Evolutionary conservation across 2,329 filamentous ascomycete species (phyloP), one percentile per base, ranked within the genome.

Genomic region (Magnaporthiopsis incrustans): DNA sequence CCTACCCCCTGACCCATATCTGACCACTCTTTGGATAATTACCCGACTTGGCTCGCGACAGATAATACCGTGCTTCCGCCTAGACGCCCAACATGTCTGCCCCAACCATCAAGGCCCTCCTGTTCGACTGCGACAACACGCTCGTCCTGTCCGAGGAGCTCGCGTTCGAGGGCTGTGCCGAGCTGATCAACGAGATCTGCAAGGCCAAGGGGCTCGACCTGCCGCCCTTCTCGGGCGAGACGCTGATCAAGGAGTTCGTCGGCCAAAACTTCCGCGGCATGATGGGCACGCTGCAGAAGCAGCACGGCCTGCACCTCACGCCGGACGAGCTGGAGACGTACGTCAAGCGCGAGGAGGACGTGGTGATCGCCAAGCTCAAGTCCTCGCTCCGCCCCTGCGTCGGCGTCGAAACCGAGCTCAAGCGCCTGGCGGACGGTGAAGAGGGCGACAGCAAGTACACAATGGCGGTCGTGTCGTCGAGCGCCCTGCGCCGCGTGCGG

Each of bases 251-350:
- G 70, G 90, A 96, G 78, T 97, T 96, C 72, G 91, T 97, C 70
- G 92, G 93, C 71, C 89, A 95, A 76, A 96, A 96, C 84, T 97
- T 96, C 84, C 91, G 92, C 70, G 91, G 91, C 77, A 96, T 96
- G 91, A 88, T 96, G 78, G 77, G 81, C 65, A 86, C 85, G 66
- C 85, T 97, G 66, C 87, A 92, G 77, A 79, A 86, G 75, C 89
- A 90, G 76, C 87, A 91, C 81, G 81, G 82, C 76, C 94, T 96
- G 77, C 78, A 82, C 63, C 85, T 97, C 77, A 70, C 77, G 32
- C 75, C 82, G 26, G 86, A 85, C 2, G 90, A 96, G 73, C 77
- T 92, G 65, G 87, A 95, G 70, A 75, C 73, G 57, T 96, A 91
- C 74, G 91, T 96, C 67, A 82, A 79, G 70, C 82, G 82, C 70